phyloP scores from a whole-genome alignment of 805 yeast genomes.

The Candida jianshihensis region DNA sequence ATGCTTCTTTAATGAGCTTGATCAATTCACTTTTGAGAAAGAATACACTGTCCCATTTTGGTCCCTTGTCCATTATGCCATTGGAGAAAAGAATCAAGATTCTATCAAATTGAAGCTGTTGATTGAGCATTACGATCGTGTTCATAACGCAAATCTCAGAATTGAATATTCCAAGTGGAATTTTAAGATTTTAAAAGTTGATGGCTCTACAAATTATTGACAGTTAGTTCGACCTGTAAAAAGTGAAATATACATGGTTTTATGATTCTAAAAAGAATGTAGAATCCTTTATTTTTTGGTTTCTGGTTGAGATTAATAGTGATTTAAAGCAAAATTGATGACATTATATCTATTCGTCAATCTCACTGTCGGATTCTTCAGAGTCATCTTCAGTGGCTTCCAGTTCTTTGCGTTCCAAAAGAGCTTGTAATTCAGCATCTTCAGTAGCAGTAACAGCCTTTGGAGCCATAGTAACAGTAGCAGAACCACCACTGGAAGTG shows the following conservation, averaged over 20 bases:
- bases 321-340: no score
- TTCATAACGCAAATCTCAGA: neutral
- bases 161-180: neutral
- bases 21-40: neutral
- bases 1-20: constrained; percentile 1
- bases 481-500: constrained; percentile 69
- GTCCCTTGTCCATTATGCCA: neutral
- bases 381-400: constrained; percentile 78
- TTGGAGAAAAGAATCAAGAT: neutral
- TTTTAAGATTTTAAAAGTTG: no score
- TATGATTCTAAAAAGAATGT: no score
- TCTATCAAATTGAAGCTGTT: neutral
- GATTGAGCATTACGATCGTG: neutral
- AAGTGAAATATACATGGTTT: no score
- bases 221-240: no score
- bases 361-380: constrained; percentile 55
- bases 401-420: constrained; percentile 87
- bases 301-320: no score
- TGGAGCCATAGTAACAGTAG: constrained; percentile 95
- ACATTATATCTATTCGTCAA: constrained; percentile 28
- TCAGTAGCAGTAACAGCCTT: constrained; percentile 98
- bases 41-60: neutral
- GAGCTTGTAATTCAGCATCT: constrained; percentile 94
- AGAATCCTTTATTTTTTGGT: no score
- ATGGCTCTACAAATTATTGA: no score